Base-by-base conservation (phyloP, 768 basidiomycete species). In the Lactifluus pinguis region DNA sequence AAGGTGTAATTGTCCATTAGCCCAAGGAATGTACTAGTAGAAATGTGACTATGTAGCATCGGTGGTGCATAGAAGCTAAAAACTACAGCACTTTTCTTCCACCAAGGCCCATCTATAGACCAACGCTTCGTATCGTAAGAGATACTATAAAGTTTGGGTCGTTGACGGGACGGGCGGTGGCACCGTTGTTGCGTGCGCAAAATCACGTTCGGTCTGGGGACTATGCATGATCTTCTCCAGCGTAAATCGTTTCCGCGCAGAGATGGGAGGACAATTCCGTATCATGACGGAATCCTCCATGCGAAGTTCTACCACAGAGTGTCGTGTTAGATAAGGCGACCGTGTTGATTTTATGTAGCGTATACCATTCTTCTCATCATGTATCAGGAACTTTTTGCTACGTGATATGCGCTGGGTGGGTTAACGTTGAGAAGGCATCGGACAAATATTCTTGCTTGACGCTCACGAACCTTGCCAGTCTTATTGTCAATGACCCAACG, bases 181-280 rank as follows among this genome's bases (percentile, higher is more conserved):
- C 21, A 32, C 52, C 3, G 38, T 15, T 17, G 51, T 25, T 19
- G 55, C 41, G 29, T 64, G 63, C 42, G 56, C 59, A 13, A 55
- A 38, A 29, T 57, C 59, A 21, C 65, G 65, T 53, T 85, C 83
- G 15, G 76, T 76, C 68, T 84, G 82, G 7, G 89, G 89, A 67
- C 89, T 90, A 66, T 75, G 78, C 45, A 90, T 67, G 38, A 92
- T 69, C 55, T 74, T 79, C 68, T 90, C 83, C 51, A 92, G 74
- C 53, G 73, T 81, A 76, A 92, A 92, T 34, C 86, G 79, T 73
- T 92, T 92, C 65, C 80, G 76, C 25, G 86, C 87, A 34, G 90
- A 92, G 67, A 89, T 75, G 25, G 89, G 89, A 45, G 84, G 85
- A 71, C 89, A 92, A 68, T 92, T 88, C 60, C 85, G 86, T 71